Conservation (phyloP, 352 stramenopile genomes). For the Sclerospora graminicola region DNA sequence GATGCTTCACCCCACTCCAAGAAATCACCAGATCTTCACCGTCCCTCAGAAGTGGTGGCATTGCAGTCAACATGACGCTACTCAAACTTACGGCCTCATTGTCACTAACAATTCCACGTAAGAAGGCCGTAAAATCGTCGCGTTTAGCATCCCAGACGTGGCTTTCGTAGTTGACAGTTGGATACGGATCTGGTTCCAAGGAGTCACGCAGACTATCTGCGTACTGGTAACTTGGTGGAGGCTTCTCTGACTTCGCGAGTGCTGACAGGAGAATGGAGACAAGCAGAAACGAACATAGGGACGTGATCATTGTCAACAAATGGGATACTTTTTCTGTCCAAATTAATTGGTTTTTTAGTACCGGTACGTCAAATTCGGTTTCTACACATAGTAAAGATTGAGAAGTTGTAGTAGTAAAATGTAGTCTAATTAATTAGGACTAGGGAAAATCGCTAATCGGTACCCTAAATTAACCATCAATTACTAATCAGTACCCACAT, state of each 20-base stretch:
- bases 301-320: conserved; percentile 8
- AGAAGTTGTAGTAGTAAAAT: no score
- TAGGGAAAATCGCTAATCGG: no score
- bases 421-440: no score
- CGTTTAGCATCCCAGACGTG: conserved; percentile 14
- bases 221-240: conserved; percentile 11
- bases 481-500: no score
- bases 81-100: background rate
- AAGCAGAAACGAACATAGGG: conserved; percentile 6
- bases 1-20: conserved; percentile 36
- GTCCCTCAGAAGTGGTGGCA: conserved; percentile 34
- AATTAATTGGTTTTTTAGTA: no score
- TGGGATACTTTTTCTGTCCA: background rate
- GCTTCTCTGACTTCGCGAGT: conserved; percentile 9
- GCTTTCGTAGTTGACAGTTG: conserved; percentile 9
- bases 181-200: conserved; percentile 2
- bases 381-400: no score
- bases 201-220: conserved; percentile 11
- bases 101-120: background rate
- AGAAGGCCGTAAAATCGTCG: conserved; percentile 10
- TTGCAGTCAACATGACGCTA: conserved; percentile 24
- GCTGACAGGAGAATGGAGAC: conserved; percentile 3
- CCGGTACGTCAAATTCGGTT: no score
- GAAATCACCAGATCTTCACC: conserved; percentile 66
- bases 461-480: no score